A percentile compares a stretch with the other conserved stretches of the same genome.
Evolutionary conservation across 78 protist genomes (phyloP).

Genomic region (Dictyostelium capitatum): DNA sequence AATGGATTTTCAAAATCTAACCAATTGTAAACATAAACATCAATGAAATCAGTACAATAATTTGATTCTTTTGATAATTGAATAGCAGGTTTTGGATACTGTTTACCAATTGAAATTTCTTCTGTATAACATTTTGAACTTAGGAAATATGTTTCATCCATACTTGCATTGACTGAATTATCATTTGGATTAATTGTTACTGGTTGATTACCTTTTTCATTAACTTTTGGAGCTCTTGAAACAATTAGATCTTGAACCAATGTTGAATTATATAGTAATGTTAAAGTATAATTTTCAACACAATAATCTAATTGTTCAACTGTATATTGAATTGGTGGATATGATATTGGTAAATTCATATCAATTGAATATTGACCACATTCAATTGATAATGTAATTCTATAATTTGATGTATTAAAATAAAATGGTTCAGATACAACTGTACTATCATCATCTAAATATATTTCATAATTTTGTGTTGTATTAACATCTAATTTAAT

Average conservation of each 20-base stretch:
- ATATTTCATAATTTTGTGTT: neutral
- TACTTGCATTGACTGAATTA: neutral
- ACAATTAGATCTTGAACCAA: neutral
- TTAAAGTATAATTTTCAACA: neutral
- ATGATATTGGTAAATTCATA: neutral
- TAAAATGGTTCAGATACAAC: neutral
- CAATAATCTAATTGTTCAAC: neutral
- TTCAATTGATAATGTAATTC: neutral
- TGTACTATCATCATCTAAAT: neutral
- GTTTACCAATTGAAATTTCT: neutral
- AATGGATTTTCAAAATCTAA: neutral
- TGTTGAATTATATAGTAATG: neutral
- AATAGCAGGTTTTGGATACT: neutral
- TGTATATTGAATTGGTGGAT: neutral
- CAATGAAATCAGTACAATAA: neutral
- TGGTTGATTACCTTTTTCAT: too few relatives aligned
- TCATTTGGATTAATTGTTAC: neutral
- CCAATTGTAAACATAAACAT: neutral
- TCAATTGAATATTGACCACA: neutral
- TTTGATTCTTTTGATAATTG: neutral
- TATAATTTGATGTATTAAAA: neutral
- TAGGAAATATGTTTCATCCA: neutral
- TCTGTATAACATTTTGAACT: neutral
- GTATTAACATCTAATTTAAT: neutral
- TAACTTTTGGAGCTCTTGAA: too few relatives aligned